phyloP scores from a whole-genome alignment of 2,329 filamentous ascomycete species.

The Huntiella moniliformis region DNA sequence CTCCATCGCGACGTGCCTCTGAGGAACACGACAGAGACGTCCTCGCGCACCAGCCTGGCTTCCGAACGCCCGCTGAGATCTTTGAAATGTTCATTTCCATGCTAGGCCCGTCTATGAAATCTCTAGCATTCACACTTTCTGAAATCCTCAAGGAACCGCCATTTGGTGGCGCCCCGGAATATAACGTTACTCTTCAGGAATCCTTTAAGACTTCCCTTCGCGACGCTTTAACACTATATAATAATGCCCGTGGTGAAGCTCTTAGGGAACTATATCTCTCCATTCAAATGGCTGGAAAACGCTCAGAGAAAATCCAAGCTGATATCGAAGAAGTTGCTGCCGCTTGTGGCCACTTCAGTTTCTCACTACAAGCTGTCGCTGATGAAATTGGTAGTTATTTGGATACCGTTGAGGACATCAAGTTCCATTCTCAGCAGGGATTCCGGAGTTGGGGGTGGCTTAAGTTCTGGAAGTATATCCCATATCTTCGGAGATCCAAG shows the following conservation, averaged over 20 bases:
- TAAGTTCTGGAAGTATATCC: conserved; percentile 46
- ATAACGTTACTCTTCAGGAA: conserved; percentile 55
- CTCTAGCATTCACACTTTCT: conserved; percentile 75
- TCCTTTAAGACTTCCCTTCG: conserved; percentile 64
- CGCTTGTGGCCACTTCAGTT: conserved; percentile 94
- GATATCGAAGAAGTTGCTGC: conserved; percentile 95
- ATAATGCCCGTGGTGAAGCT: conserved; percentile 53
- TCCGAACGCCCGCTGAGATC: conserved; percentile 57
- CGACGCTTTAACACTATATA: conserved; percentile 66
- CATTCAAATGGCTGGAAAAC: conserved; percentile 50
- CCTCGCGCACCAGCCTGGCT: conserved; percentile 18
- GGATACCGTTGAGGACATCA: conserved; percentile 63
- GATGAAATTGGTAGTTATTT: conserved; percentile 75
- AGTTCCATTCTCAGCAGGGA: conserved; percentile 10
- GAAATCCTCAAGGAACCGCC: conserved; percentile 77
- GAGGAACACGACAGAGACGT: conserved; percentile 8
- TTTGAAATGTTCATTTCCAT: conserved; percentile 80
- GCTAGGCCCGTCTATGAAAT: conserved; percentile 88
- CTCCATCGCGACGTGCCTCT: conserved; percentile 4
- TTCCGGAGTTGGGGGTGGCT: conserved; percentile 78
- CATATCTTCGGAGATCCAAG: conserved; percentile 13
- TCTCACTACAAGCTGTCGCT: conserved; percentile 75
- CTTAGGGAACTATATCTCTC: conserved; percentile 63
- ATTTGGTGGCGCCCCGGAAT: conserved; percentile 50
- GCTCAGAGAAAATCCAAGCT: conserved; percentile 60